A percentile compares a stretch with the other conserved stretches of the same genome.
Conservation (phyloP, 345 rosid species). For the Citrus trifoliata region DNA sequence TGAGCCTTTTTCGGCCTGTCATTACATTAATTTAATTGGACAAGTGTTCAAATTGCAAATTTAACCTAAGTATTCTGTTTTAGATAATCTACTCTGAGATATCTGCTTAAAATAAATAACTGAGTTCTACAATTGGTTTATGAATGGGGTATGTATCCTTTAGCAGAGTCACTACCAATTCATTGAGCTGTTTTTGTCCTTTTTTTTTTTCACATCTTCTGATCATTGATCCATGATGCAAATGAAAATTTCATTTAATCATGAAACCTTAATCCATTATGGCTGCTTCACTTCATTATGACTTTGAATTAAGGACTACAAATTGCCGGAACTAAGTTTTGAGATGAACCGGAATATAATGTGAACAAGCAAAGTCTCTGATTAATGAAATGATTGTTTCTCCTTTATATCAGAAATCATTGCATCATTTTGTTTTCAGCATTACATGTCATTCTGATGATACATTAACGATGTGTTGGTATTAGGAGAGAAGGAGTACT, state of each 20-base stretch:
- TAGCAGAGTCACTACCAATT: background rate
- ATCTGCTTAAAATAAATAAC: background rate
- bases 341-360: background rate
- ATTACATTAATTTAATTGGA: background rate
- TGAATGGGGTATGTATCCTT: background rate
- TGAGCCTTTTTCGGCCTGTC: background rate
- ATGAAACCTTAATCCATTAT: background rate
- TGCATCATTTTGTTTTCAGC: background rate
- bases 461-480: background rate
- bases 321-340: background rate
- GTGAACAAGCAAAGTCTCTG: background rate
- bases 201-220: background rate
- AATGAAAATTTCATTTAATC: background rate
- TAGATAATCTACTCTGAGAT: background rate
- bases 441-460: background rate
- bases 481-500: slow-evolving; percentile 39
- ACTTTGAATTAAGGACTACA: background rate
- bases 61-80: background rate
- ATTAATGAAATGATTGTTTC: no score
- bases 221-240: background rate
- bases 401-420: background rate
- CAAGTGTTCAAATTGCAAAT: background rate
- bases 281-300: background rate
- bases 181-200: background rate
- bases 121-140: background rate